A percentile compares a stretch with the other conserved stretches of the same genome.
phyloP scores from a whole-genome alignment of 2,329 filamentous ascomycete genomes.

The Alternaria viburni region DNA sequence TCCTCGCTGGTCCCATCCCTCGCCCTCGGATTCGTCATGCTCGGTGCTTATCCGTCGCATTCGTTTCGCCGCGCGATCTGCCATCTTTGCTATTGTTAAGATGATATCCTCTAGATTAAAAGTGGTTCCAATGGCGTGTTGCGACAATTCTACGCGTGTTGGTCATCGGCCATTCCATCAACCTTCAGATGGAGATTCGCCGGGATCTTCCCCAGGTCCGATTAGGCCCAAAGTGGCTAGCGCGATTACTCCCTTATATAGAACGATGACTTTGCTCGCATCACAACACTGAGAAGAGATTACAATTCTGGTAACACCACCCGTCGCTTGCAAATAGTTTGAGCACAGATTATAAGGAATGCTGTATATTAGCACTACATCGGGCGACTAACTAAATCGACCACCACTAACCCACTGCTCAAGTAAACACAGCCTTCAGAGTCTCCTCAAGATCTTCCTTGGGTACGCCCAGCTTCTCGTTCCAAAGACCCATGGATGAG shows the following conservation, averaged over 20 bases:
- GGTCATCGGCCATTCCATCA: constrained; percentile 5
- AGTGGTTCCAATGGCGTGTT: constrained; percentile 10
- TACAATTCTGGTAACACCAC: neutral
- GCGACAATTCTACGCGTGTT: constrained; percentile 12
- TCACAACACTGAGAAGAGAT: neutral
- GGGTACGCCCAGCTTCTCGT: constrained; percentile 51
- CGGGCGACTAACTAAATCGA: neutral
- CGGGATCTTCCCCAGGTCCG: constrained; percentile 18
- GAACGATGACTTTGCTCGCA: neutral
- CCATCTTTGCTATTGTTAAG: constrained; percentile 21
- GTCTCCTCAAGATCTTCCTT: constrained; percentile 50
- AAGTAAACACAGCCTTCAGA: constrained; percentile 23
- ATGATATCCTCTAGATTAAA: neutral
- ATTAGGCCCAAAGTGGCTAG: constrained; percentile 5
- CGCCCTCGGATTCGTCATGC: constrained; percentile 43
- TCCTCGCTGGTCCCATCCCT: constrained; percentile 44
- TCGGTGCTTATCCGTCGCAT: constrained; percentile 51
- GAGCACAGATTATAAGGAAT: too few relatives aligned
- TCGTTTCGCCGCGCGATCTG: constrained; percentile 47
- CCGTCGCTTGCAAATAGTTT: too few relatives aligned
- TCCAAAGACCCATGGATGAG: constrained; percentile 39
- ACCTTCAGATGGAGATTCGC: constrained; percentile 13
- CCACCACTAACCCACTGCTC: neutral
- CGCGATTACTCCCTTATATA: neutral
- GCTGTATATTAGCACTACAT: neutral